Evolutionary conservation across 192 early-diverging fungal species (phyloP).

Genomic region (Diversispora epigaea): DNA sequence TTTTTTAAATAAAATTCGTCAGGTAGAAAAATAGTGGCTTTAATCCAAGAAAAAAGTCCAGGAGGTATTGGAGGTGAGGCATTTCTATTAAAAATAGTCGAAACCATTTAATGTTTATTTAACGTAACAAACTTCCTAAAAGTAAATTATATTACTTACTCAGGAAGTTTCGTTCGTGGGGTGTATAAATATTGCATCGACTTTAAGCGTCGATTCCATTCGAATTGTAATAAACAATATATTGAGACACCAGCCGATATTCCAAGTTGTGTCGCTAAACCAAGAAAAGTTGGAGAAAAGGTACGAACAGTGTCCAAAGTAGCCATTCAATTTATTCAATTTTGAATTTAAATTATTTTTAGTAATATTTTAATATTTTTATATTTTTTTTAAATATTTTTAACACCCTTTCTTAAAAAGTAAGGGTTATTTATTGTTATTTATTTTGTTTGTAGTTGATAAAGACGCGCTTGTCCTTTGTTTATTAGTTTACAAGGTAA

Average conservation of each 20-base stretch:
- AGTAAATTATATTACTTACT: constrained; percentile 33
- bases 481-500: no score
- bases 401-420: no score
- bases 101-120: constrained; percentile 6
- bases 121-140: background rate
- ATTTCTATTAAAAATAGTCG: constrained; percentile 39
- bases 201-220: constrained; percentile 48
- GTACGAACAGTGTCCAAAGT: constrained; percentile 43
- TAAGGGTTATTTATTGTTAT: no score
- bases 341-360: no score
- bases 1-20: constrained; percentile 55
- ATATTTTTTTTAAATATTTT: no score
- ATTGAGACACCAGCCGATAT: constrained; percentile 47
- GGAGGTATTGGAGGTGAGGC: constrained; percentile 49
- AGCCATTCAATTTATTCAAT: constrained; percentile 40
- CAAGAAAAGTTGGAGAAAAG: constrained; percentile 50
- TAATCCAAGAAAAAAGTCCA: constrained; percentile 53
- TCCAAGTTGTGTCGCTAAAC: constrained; percentile 53
- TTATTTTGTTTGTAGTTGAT: no score
- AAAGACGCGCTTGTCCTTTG: no score
- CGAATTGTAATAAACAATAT: constrained; percentile 50
- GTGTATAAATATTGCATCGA: constrained; percentile 53
- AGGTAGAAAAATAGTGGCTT: constrained; percentile 40
- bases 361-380: no score
- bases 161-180: constrained; percentile 44